A percentile compares a stretch with the other conserved stretches of the same genome.
Evolutionary conservation across 805 yeast species (phyloP).

Genomic region (Candida argentea): DNA sequence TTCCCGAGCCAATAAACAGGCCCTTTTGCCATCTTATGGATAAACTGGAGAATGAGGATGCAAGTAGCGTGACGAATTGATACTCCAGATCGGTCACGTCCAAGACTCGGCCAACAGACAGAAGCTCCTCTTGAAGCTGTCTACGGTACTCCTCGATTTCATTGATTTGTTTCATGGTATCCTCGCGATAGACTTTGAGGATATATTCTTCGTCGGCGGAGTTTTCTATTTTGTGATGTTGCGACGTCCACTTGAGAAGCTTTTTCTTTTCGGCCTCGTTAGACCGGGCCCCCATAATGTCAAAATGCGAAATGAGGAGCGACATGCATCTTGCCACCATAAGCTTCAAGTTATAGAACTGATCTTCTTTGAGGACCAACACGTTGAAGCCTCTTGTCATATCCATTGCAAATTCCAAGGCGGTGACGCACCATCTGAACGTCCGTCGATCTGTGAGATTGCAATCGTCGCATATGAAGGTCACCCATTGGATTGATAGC

Average conservation of each 20-base stretch:
- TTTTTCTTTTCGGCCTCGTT: slow-evolving; percentile 53
- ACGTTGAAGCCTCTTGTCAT: slow-evolving; percentile 88
- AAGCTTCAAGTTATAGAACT: slow-evolving; percentile 58
- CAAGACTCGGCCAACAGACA: slow-evolving; percentile 72
- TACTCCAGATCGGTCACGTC: slow-evolving; percentile 84
- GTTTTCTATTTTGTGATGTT: slow-evolving; percentile 42
- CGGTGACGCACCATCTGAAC: slow-evolving; percentile 92
- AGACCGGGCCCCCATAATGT: slow-evolving; percentile 96
- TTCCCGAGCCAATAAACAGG: slow-evolving; percentile 85
- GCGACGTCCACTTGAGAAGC: slow-evolving; percentile 43
- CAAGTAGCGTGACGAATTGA: slow-evolving; percentile 75
- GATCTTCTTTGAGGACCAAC: slow-evolving; percentile 65
- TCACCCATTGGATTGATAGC: slow-evolving; percentile 81
- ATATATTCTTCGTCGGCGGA: slow-evolving; percentile 30
- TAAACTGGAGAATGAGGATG: slow-evolving; percentile 80
- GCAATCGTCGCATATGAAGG: slow-evolving; percentile 90
- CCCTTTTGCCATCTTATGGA: slow-evolving; percentile 98
- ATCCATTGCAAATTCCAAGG: slow-evolving; percentile 92
- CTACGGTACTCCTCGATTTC: slow-evolving; percentile 51
- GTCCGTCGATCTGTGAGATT: slow-evolving; percentile 85
- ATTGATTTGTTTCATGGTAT: slow-evolving; percentile 55
- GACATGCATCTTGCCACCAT: slow-evolving; percentile 95
- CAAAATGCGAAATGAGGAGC: slow-evolving; percentile 86
- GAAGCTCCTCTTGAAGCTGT: slow-evolving; percentile 28
- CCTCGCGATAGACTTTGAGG: slow-evolving; percentile 46